These are phyloP conservation scores for Aspergillus sp. DNA, from an alignment of 2,329 filamentous ascomycete species.

Conservation along the genomic window DNA sequence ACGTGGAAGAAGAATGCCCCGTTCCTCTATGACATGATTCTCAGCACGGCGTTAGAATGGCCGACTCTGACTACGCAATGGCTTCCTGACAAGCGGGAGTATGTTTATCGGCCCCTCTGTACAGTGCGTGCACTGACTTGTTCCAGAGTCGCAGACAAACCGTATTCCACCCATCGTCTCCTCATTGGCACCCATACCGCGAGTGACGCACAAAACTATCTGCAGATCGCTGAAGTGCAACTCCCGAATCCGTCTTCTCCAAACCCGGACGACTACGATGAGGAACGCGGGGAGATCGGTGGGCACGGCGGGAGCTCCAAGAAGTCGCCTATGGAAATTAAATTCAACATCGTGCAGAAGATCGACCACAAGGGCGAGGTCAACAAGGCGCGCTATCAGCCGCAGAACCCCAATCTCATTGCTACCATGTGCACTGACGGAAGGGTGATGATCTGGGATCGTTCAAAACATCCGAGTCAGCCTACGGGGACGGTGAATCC, in stretches of 20 bases:
- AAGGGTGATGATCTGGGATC: conserved; percentile 85
- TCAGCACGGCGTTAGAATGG: conserved; percentile 93
- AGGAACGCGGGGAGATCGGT: conserved; percentile 84
- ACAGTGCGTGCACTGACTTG: too few relatives aligned
- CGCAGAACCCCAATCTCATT: conserved; percentile 93
- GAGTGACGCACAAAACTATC: conserved; percentile 72
- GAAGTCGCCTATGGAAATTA: conserved; percentile 61
- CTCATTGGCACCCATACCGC: conserved; percentile 93
- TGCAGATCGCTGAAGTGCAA: conserved; percentile 90
- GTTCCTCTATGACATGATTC: conserved; percentile 95
- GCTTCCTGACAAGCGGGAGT: conserved; percentile 89
- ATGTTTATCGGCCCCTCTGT: too few relatives aligned
- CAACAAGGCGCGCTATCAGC: conserved; percentile 97
- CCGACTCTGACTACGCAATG: conserved; percentile 95
- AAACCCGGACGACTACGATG: conserved; percentile 78
- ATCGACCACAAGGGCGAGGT: conserved; percentile 96
- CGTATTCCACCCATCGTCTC: conserved; percentile 77
- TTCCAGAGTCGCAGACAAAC: conserved; percentile 64
- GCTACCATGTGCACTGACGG: conserved; percentile 85
- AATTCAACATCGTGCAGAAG: conserved; percentile 86
- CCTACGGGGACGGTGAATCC: conserved; percentile 67
- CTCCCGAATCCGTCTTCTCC: conserved; percentile 67
- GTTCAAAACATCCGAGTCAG: conserved; percentile 78
- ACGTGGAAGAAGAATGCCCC: conserved; percentile 99
- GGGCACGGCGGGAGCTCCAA: conserved; percentile 69